Evolutionary conservation across 2,329 filamentous ascomycete species (phyloP), one percentile per base, ranked within the genome.

Genomic region (Fusarium piperis): DNA sequence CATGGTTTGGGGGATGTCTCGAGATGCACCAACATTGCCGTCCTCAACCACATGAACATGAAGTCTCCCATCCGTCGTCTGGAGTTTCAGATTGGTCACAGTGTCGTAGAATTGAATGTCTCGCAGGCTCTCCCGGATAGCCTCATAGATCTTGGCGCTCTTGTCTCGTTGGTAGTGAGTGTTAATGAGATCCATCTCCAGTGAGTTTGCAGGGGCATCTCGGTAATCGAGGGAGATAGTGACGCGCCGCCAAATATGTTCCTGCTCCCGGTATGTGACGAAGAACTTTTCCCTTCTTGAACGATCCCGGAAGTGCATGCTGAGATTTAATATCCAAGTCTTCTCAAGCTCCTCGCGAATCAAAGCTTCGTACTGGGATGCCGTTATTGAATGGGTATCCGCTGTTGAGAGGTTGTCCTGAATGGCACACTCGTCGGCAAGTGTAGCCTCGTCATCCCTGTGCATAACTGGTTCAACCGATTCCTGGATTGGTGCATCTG

Each of bases 1-100:
- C 55, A 65, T 23, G 10, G 23, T 36, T 18, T 26, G 10, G 26
- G 11, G n/a, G 33, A 30, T 51, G 28, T 58, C 23, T 38, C 10
- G 10, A 28, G 16, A 46, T 35, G 48, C 12, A 86, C 87, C 74
- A 76, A 90, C 88, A 78, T 97, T 96, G 55, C 94, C 89, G 79
- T 99, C 96, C 81, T 99, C 95, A n/a, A 96, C 95, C 59, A 99
- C 96, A 80, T 98, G 96, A 8, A 99, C 94, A 81, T 98, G 95
- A 26, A 99, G 86, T 66, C 94, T 91, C 15, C 94, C 94, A 63
- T 97, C 92, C 6, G 90, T 91, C 0, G 96, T 99, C 80, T 98
- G 91, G 18, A 99, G 87, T 81, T 97, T 97, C 70, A 99, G 87
- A 76, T 98, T 98, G 18, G 96, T 98, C 65, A 98, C 95, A 0